phyloP scores from a whole-genome alignment of 495 filamentous ascomycete genomes.

The Eremomyces bilateralis region DNA sequence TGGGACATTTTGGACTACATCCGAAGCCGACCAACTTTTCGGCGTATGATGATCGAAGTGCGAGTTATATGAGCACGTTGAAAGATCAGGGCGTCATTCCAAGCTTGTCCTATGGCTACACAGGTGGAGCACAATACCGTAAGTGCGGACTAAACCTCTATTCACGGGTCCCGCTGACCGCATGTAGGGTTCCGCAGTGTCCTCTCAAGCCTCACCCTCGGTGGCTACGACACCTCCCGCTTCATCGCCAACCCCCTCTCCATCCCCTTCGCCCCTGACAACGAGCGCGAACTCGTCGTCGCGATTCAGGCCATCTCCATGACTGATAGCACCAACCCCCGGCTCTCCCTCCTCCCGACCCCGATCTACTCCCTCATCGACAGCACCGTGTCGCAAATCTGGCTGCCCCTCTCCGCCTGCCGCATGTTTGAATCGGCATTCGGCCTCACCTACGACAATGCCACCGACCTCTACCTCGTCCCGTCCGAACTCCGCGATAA shows the following conservation, averaged over 20 bases:
- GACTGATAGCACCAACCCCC: conserved; percentile 5
- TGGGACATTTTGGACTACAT: conserved; percentile 33
- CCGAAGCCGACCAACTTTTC: conserved; percentile 28
- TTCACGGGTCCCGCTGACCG: conserved; percentile 2
- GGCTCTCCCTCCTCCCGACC: conserved; percentile 8
- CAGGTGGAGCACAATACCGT: conserved; percentile 32
- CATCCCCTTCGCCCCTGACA: conserved; percentile 27
- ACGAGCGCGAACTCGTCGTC: conserved; percentile 28
- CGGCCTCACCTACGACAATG: conserved; percentile 24
- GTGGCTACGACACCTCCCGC: conserved; percentile 31
- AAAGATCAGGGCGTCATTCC: conserved; percentile 25
- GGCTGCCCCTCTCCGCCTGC: conserved; percentile 31
- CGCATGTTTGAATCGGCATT: conserved; percentile 31
- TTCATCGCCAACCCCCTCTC: conserved; percentile 26
- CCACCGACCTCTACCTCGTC: conserved; percentile 27
- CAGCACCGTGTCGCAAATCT: conserved; percentile 31
- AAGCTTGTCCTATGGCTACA: conserved; percentile 32
- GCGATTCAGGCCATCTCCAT: conserved; percentile 24
- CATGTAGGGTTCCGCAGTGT: conserved; percentile 24
- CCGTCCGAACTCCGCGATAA: conserved; percentile 22
- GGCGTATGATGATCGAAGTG: conserved; percentile 20
- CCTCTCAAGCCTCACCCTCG: conserved; percentile 31
- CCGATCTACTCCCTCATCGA: conserved; percentile 23
- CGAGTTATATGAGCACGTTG: conserved; percentile 28
- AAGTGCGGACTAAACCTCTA: conserved; percentile 4